phyloP scores from a whole-genome alignment of 2,329 filamentous ascomycete species.

The Plectosphaerella cucumerina region DNA sequence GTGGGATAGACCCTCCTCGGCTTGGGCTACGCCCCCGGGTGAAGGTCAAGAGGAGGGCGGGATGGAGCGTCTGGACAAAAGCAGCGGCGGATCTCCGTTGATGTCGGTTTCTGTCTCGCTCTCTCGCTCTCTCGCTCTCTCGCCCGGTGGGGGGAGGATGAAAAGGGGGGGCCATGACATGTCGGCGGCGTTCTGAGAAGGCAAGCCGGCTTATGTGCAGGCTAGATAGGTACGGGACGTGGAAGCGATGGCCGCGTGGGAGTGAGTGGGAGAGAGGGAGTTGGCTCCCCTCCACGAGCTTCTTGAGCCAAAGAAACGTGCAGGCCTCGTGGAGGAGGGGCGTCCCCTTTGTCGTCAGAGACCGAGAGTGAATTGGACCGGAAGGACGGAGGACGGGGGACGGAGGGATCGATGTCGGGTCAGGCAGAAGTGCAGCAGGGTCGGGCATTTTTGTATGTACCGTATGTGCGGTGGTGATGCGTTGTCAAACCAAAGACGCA shows the following conservation, averaged over 20 bases:
- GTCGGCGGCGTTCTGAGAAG: too few species aligned
- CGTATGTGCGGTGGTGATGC: conserved; percentile 43
- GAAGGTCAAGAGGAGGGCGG: neutral
- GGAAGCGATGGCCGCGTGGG: neutral
- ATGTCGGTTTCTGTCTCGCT: too few species aligned
- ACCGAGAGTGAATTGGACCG: neutral
- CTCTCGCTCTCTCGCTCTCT: too few species aligned
- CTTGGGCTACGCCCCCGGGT: neutral
- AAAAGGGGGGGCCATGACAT: too few species aligned
- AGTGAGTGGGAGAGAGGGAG: neutral
- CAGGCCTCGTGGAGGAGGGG: neutral
- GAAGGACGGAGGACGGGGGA: neutral
- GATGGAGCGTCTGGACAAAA: conserved; percentile 16
- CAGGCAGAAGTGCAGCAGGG: conserved; percentile 43
- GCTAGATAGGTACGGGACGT: too few species aligned
- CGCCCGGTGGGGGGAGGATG: too few species aligned
- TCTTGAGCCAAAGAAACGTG: neutral
- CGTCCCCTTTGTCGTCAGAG: neutral
- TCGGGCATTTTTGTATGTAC: conserved; percentile 31
- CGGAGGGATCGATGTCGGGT: conserved; percentile 26
- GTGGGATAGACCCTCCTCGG: neutral
- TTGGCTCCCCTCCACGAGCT: too few species aligned
- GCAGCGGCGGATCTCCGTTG: conserved; percentile 26
- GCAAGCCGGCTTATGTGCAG: too few species aligned
- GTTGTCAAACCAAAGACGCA: conserved; percentile 38